Conservation (phyloP, 306 rosid species). For the Gillenia trifoliata region DNA sequence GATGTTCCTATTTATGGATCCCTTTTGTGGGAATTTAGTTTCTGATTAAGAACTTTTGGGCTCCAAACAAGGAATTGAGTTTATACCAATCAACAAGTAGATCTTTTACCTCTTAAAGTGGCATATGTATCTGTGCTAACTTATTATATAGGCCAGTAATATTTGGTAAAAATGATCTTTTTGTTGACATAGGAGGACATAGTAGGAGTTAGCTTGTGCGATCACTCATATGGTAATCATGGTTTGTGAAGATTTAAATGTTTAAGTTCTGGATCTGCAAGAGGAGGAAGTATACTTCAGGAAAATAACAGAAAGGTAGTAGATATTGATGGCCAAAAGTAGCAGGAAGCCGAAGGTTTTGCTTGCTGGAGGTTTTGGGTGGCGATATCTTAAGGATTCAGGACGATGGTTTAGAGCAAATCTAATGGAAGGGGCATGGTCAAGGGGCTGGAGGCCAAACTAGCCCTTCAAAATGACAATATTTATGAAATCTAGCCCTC, state of each 20-base stretch:
- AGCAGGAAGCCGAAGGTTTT: not conserved
- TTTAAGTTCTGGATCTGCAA: not conserved
- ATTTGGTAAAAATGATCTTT: not conserved
- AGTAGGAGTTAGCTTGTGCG: not conserved
- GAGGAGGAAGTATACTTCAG: not conserved
- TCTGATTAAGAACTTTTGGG: not conserved
- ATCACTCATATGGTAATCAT: not conserved
- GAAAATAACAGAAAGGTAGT: not conserved
- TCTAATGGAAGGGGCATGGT: no score
- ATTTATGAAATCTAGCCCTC: no score
- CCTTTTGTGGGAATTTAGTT: not conserved
- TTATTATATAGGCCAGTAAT: not conserved
- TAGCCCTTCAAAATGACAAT: no score
- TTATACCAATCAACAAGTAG: not conserved
- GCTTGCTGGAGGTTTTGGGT: not conserved
- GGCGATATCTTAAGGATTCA: conserved; percentile 2
- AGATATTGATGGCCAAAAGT: not conserved
- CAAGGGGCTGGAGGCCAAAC: no score
- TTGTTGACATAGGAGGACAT: not conserved
- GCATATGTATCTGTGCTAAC: not conserved
- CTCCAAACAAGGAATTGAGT: not conserved
- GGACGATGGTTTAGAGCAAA: not conserved
- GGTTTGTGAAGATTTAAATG: not conserved
- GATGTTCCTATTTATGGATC: not conserved
- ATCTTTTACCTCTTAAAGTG: not conserved